Evolutionary conservation across 2,329 filamentous ascomycete genomes (phyloP).

Genomic region (Orbilia oligospora): DNA sequence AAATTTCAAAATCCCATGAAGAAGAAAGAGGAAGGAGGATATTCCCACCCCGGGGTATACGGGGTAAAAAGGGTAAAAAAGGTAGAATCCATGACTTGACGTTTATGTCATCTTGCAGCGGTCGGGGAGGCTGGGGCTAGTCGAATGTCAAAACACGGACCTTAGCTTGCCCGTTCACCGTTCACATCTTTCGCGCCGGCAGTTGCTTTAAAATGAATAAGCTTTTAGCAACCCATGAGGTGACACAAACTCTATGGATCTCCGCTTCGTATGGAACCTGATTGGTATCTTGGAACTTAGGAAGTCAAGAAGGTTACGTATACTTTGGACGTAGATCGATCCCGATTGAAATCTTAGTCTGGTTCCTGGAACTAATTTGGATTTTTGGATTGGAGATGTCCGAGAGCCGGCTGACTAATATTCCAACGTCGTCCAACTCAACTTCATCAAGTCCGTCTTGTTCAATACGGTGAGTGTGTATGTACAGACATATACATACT

Average conservation of each 20-base stretch:
- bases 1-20: not conserved
- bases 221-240: not conserved
- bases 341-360: not conserved
- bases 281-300: not conserved
- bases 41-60: not conserved
- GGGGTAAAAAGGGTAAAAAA: not conserved
- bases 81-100: not conserved
- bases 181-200: constrained; percentile 6
- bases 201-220: not conserved
- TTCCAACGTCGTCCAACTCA: not conserved
- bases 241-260: constrained; percentile 2
- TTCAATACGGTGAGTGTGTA: not conserved
- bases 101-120: constrained; percentile 32
- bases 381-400: not conserved
- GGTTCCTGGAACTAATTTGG: not conserved
- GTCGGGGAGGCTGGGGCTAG: constrained; percentile 11
- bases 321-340: constrained; percentile 9
- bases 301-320: not conserved
- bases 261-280: not conserved
- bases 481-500: not conserved
- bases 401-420: constrained; percentile 17
- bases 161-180: not conserved
- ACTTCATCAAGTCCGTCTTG: not conserved
- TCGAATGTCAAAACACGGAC: not conserved
- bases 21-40: constrained; percentile 7